Base-by-base conservation (phyloP, 116 monocot genomes). In the Phalaenopsis hybrid region DNA sequence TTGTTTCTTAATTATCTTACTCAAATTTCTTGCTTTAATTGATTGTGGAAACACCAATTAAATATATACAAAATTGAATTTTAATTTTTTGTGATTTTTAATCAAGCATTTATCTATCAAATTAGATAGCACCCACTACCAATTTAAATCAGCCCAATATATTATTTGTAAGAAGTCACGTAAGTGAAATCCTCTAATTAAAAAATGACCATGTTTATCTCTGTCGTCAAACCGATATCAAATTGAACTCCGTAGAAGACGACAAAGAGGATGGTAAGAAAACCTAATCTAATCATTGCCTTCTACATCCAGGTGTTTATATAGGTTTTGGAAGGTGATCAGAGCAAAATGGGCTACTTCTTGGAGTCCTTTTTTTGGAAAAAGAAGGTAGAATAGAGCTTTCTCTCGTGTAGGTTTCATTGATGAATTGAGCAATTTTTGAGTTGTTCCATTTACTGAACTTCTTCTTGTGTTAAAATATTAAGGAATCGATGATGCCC, bases 261-360 rank as follows among this genome's bases (percentile, higher is more conserved):
- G 20, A 21, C 23, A 0, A 3, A 65, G 21, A 2, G 65, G 0
- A 21, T 21, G 65, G 65, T 65, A 0, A 21, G 25, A 4, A 61
- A 61, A 2, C 20, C 61, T 61, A 61, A 18, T 18, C 21, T 5
- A 5, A 34, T 70, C 13, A 13, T 0, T 34, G 13, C 11, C 34
- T 70, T 70, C 70, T 15, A 4, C 33, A 9, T 28, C 33, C 33
- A 11, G 37, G 70, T 70, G 70, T 34, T 34, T 34, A 7, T 28
- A 6, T 61, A 21, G 21, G n/a, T 5, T 11, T 70, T 34, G 70
- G 2, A 3, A 34, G 34, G 70, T 9, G 10, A 70, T 70, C 8
- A 34, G 33, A n/a, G 33, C 13, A 12, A 70, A 70, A 75, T 75
- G 75, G 44, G 44, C 75, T 75, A 44, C 44, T 75, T 75, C 41